Percentiles rank a stretch among this genome's conserved stretches.
phyloP scores from a whole-genome alignment of 306 rosid genomes.

The Hylodesmum podocarpum region DNA sequence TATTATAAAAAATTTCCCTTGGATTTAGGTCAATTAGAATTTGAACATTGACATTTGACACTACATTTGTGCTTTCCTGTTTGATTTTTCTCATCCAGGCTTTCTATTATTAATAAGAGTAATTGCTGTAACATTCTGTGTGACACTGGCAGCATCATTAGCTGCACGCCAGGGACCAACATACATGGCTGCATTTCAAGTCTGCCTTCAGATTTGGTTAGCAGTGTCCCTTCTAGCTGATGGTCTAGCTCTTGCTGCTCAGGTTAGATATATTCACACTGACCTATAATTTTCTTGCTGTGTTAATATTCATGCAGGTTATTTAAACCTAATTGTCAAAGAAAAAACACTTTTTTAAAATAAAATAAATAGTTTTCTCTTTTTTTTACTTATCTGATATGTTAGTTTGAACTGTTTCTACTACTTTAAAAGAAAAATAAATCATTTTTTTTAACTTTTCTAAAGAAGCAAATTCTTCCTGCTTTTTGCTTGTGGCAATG shows the following conservation, averaged over 20 bases:
- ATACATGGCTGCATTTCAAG: slow-evolving; percentile 89
- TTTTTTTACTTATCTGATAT: no score
- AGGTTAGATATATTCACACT: slow-evolving; percentile 45
- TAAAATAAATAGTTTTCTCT: no score
- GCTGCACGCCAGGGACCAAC: slow-evolving; percentile 77
- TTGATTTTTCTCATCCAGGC: slow-evolving; percentile 46
- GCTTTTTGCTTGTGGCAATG: background rate
- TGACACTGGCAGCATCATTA: slow-evolving; percentile 74
- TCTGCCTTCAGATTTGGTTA: slow-evolving; percentile 88
- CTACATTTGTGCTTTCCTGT: slow-evolving; percentile 19
- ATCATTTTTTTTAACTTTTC: no score
- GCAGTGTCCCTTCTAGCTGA: slow-evolving; percentile 84
- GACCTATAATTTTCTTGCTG: background rate
- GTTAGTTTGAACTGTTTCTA: no score
- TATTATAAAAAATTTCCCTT: background rate
- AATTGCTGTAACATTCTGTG: slow-evolving; percentile 85
- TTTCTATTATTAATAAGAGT: slow-evolving; percentile 71
- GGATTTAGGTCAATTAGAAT: background rate
- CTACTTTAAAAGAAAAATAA: no score
- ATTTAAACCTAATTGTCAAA: no score
- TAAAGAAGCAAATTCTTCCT: no score
- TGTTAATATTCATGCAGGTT: background rate
- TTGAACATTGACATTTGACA: slow-evolving; percentile 24
- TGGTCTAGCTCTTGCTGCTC: slow-evolving; percentile 85
- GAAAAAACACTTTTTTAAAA: no score